These are phyloP conservation scores for Blastosporella zonata DNA, from an alignment of 1,284 basidiomycete genomes.

Conservation along the genomic window DNA sequence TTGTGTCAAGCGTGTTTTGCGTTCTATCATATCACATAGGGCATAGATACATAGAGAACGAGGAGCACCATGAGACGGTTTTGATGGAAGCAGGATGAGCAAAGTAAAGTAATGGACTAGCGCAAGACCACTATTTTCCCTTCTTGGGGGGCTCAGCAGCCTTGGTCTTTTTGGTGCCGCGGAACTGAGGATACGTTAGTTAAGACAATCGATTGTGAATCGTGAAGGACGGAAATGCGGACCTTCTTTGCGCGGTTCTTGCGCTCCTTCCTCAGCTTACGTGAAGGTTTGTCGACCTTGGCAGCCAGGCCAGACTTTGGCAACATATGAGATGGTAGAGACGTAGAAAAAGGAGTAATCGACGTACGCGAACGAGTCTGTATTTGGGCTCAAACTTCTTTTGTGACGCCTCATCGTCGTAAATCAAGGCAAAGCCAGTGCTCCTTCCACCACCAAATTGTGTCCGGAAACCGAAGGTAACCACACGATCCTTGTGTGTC, in stretches of 20 bases:
- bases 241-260: conserved; percentile 99
- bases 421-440: conserved; percentile 97
- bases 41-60: conserved; percentile 30
- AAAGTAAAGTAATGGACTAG: conserved; percentile 29
- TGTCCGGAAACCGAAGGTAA: conserved; percentile 83
- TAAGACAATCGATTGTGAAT: conserved; percentile 11
- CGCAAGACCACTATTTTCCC: conserved; percentile 63
- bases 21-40: conserved; percentile 30
- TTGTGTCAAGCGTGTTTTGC: conserved; percentile 4
- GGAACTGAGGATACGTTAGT: conserved; percentile 50
- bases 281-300: conserved; percentile 91
- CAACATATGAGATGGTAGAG: conserved; percentile 9
- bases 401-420: conserved; percentile 94
- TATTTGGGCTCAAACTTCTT: conserved; percentile 97
- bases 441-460: conserved; percentile 98
- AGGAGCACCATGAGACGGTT: conserved; percentile 42
- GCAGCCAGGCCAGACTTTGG: conserved; percentile 74
- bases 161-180: conserved; percentile 92
- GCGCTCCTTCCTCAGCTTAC: conserved; percentile 99
- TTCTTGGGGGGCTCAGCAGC: conserved; percentile 87
- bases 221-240: conserved; percentile 16
- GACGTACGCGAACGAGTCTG: conserved; percentile 87
- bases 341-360: conserved; percentile 20
- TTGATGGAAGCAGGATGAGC: conserved; percentile 33
- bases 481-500: conserved; percentile 73